Conservation (phyloP, 495 filamentous ascomycete species). For the Penicillium arizonense region DNA sequence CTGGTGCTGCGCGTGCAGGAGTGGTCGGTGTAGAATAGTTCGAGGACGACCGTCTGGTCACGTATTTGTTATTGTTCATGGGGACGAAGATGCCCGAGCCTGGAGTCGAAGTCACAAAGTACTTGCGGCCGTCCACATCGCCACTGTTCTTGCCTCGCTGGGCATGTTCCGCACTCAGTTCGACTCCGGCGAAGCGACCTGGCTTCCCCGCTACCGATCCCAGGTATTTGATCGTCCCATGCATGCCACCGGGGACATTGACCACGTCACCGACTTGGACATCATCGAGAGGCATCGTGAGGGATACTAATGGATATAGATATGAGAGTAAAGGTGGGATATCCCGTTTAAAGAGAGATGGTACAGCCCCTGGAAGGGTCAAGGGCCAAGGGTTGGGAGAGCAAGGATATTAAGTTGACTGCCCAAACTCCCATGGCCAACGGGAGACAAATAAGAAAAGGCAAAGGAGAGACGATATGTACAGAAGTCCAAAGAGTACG, state of each 20-base stretch:
- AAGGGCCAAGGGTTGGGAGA: constrained; percentile 11
- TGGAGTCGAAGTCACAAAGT: constrained; percentile 76
- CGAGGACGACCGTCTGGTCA: constrained; percentile 54
- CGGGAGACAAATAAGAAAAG: background rate
- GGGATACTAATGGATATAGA: background rate
- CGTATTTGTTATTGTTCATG: constrained; percentile 75
- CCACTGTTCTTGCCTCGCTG: constrained; percentile 90
- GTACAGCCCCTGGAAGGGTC: constrained; percentile 6
- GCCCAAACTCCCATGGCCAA: constrained; percentile 13
- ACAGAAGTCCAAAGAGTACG: background rate
- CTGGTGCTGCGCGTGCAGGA: constrained; percentile 44
- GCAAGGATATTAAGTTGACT: constrained; percentile 4
- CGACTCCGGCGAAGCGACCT: constrained; percentile 91
- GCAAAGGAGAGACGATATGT: constrained; percentile 5
- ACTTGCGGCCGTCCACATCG: constrained; percentile 82
- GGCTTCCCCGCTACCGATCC: constrained; percentile 85
- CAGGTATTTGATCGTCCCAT: constrained; percentile 85
- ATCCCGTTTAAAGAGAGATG: constrained; percentile 3
- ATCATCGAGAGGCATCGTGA: constrained; percentile 45
- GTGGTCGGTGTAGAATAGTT: constrained; percentile 68
- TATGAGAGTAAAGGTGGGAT: constrained; percentile 1
- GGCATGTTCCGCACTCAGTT: constrained; percentile 78
- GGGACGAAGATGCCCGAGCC: constrained; percentile 95
- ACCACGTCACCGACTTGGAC: constrained; percentile 84
- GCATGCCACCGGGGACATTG: constrained; percentile 93